Percentiles rank a stretch among this genome's conserved stretches.
phyloP scores from a whole-genome alignment of 139 green algal species.

The Micromonas pusilla region DNA sequence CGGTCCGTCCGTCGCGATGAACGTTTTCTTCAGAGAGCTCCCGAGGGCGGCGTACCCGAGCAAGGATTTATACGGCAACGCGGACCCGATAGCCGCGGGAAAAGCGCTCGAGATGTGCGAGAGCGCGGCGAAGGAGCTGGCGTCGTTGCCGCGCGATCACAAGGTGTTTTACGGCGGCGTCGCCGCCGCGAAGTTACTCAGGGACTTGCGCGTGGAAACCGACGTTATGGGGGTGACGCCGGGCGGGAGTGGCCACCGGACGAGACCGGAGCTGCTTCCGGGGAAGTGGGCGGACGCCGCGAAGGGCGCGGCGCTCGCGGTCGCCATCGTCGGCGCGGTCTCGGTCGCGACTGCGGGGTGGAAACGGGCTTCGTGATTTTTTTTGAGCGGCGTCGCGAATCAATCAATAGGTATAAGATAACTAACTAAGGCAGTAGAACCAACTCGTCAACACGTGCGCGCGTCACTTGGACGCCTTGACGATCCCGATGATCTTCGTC shows the following conservation, averaged over 20 bases:
- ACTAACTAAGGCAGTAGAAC: background rate
- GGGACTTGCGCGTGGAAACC: background rate
- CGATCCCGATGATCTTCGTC: constrained; percentile 7
- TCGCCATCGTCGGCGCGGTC: background rate
- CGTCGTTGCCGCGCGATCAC: background rate
- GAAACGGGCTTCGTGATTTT: background rate
- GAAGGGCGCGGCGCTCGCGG: background rate
- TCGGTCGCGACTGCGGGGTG: background rate
- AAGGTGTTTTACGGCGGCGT: constrained; percentile 14
- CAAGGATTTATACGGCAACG: constrained; percentile 61
- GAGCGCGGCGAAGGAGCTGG: background rate
- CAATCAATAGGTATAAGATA: background rate
- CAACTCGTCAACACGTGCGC: background rate
- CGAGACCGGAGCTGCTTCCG: background rate
- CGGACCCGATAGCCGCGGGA: constrained; percentile 32
- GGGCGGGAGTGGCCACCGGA: background rate
- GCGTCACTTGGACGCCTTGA: background rate
- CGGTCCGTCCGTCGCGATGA: constrained; percentile 45
- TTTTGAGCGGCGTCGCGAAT: too few relatives aligned
- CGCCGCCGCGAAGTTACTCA: background rate
- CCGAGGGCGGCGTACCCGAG: constrained; percentile 28
- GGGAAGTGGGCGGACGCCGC: background rate
- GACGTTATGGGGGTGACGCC: background rate
- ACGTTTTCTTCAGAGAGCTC: constrained; percentile 46
- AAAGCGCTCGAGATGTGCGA: background rate